phyloP scores from a whole-genome alignment of 2,329 filamentous ascomycete genomes.

The Phialophora verrucosa region DNA sequence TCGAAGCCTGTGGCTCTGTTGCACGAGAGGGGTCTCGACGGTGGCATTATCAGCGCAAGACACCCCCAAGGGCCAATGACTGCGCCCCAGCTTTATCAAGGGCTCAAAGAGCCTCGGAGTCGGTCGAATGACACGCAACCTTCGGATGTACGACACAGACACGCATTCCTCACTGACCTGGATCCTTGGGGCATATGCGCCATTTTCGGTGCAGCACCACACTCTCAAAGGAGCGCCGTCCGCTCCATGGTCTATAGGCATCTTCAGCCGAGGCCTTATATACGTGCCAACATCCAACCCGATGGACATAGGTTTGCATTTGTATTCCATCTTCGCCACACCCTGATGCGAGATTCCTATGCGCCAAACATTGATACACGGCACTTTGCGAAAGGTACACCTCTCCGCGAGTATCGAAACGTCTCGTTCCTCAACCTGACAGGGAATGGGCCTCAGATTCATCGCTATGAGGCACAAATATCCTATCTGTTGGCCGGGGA shows the following conservation, averaged over 20 bases:
- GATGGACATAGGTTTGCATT: constrained; percentile 4
- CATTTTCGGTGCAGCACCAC: constrained; percentile 15
- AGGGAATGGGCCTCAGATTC: not conserved
- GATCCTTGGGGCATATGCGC: constrained; percentile 17
- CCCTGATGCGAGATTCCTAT: not conserved
- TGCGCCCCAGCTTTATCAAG: not conserved
- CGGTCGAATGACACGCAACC: not conserved
- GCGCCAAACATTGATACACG: not conserved
- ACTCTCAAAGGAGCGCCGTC: constrained; percentile 10
- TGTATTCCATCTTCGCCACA: constrained; percentile 9
- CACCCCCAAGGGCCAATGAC: not conserved
- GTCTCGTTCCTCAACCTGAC: constrained; percentile 7
- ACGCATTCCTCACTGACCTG: constrained; percentile 20
- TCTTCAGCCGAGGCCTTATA: constrained; percentile 1
- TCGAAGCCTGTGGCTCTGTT: not conserved
- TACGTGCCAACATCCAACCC: not conserved
- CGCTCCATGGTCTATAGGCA: constrained; percentile 8
- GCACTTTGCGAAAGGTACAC: not conserved
- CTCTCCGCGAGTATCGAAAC: constrained; percentile 2
- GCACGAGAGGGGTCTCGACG: not conserved
- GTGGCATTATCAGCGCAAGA: not conserved
- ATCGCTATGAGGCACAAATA: constrained; percentile 13
- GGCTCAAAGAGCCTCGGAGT: not conserved
- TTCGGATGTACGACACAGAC: constrained; percentile 9
- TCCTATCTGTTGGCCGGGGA: constrained; percentile 1